Percentiles rank a stretch among this genome's conserved stretches.
These are phyloP conservation scores for Kodamaea nitidulidarum DNA, from an alignment of 805 yeast species.

Conservation along the genomic window DNA sequence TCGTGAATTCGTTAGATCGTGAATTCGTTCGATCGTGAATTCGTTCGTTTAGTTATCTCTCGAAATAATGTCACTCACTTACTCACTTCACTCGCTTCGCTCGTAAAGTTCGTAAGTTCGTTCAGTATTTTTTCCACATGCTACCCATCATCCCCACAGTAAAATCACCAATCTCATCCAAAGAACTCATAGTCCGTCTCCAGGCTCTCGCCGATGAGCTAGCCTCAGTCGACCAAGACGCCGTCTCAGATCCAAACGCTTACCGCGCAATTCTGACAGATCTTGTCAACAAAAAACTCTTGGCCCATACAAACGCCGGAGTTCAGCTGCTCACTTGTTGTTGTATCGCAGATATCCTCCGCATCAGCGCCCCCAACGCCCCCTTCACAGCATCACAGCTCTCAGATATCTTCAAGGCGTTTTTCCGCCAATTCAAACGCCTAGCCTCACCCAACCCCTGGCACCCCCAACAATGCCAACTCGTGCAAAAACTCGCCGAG, in stretches of 20 bases:
- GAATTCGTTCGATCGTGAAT: no score
- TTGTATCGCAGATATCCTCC: slow-evolving; percentile 67
- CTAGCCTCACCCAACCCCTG: slow-evolving; percentile 54
- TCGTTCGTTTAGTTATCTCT: no score
- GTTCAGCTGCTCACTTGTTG: slow-evolving; percentile 69
- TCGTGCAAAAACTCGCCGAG: slow-evolving; percentile 67
- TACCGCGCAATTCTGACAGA: slow-evolving; percentile 43
- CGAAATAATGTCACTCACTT: no score
- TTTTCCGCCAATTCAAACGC: slow-evolving; percentile 58
- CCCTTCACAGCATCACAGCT: slow-evolving; percentile 69
- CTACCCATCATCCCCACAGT: slow-evolving; percentile 51
- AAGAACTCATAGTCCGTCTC: slow-evolving; percentile 56
- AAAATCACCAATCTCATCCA: slow-evolving; percentile 53
- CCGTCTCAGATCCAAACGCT: slow-evolving; percentile 40
- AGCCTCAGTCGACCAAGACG: slow-evolving; percentile 57
- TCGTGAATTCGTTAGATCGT: no score
- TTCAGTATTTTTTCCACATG: neutral
- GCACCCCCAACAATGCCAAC: slow-evolving; percentile 57
- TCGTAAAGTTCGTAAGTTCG: no score
- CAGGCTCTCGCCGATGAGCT: slow-evolving; percentile 60
- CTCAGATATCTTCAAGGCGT: slow-evolving; percentile 59
- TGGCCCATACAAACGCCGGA: slow-evolving; percentile 60
- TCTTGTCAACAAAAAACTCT: slow-evolving; percentile 54
- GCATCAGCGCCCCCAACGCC: slow-evolving; percentile 86
- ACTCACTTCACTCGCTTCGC: no score